Evolutionary conservation across 1,284 basidiomycete genomes (phyloP).

Genomic region (Sphaerobolus stellatus): DNA sequence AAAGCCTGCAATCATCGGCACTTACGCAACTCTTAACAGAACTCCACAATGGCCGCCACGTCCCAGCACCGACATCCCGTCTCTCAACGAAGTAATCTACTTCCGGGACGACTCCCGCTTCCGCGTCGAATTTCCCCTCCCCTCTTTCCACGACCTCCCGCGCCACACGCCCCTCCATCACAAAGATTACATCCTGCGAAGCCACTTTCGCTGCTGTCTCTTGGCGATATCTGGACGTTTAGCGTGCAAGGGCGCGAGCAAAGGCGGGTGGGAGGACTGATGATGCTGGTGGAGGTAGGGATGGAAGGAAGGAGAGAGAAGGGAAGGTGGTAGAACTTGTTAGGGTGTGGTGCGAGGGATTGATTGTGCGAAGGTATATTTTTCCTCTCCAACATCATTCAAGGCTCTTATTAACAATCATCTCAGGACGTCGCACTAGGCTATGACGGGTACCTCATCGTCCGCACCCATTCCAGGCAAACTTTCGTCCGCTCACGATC

Average conservation of each 20-base stretch:
- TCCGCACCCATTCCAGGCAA: constrained; percentile 94
- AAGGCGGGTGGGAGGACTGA: no score
- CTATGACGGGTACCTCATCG: constrained; percentile 83
- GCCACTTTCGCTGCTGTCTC: constrained; percentile 85
- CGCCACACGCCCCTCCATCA: constrained; percentile 76
- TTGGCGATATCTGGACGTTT: constrained; percentile 91
- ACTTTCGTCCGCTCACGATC: constrained; percentile 81
- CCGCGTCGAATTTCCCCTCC: constrained; percentile 81
- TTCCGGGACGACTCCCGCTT: constrained; percentile 77
- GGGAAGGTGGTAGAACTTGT: constrained; percentile 70
- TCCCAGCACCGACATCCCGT: constrained; percentile 63
- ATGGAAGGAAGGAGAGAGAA: constrained; percentile 24
- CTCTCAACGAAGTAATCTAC: constrained; percentile 84
- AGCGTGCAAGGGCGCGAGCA: constrained; percentile 48
- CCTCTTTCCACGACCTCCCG: no score
- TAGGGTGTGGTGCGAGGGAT: constrained; percentile 90
- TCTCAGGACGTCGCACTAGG: constrained; percentile 85
- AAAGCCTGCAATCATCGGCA: no score
- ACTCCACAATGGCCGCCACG: constrained; percentile 80
- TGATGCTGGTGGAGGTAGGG: no score
- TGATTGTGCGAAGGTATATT: constrained; percentile 72
- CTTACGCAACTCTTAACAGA: constrained; percentile 39
- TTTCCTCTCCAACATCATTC: not conserved
- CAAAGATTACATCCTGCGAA: constrained; percentile 81
- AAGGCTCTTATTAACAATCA: not conserved